These are phyloP conservation scores for Ambrosia hybrid DNA, from an alignment of 140 eudicot genomes.

Conservation along the genomic window DNA sequence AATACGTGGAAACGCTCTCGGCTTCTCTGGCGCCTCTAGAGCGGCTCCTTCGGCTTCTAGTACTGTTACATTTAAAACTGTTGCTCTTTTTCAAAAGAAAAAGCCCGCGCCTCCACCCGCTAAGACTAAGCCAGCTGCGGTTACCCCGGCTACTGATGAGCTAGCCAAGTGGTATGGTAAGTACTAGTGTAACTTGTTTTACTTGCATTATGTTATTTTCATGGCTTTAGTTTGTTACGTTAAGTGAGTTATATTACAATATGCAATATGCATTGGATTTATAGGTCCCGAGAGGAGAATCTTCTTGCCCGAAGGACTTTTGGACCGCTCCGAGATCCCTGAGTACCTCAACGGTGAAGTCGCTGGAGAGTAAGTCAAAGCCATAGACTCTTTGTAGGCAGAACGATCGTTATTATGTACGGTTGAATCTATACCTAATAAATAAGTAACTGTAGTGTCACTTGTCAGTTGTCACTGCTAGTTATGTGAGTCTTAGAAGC, in stretches of 20 bases:
- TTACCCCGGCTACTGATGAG: constrained; percentile 76
- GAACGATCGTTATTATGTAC: background rate
- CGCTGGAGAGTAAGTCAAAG: constrained; percentile 82
- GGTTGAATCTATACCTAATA: too few species aligned
- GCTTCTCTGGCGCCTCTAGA: constrained; percentile 28
- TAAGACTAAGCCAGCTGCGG: constrained; percentile 56
- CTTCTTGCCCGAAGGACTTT: constrained; percentile 92
- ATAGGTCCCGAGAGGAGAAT: constrained; percentile 93
- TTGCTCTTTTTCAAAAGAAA: constrained; percentile 84
- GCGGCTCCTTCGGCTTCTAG: constrained; percentile 43
- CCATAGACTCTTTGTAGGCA: background rate
- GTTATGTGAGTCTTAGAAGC: too few species aligned
- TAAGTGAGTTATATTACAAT: background rate
- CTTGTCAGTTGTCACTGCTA: too few species aligned
- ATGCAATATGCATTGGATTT: background rate
- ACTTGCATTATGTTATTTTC: background rate
- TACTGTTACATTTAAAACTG: constrained; percentile 53
- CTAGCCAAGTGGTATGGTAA: constrained; percentile 99
- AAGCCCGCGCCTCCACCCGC: constrained; percentile 54
- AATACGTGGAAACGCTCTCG: constrained; percentile 60
- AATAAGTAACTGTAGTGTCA: too few species aligned
- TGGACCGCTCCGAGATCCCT: constrained; percentile 95
- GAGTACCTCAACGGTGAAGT: constrained; percentile 97
- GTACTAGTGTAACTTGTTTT: constrained; percentile 21
- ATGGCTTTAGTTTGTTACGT: background rate